These are phyloP conservation scores for Lachnellula hyalina DNA, from an alignment of 2,329 filamentous ascomycete species.

Conservation along the genomic window DNA sequence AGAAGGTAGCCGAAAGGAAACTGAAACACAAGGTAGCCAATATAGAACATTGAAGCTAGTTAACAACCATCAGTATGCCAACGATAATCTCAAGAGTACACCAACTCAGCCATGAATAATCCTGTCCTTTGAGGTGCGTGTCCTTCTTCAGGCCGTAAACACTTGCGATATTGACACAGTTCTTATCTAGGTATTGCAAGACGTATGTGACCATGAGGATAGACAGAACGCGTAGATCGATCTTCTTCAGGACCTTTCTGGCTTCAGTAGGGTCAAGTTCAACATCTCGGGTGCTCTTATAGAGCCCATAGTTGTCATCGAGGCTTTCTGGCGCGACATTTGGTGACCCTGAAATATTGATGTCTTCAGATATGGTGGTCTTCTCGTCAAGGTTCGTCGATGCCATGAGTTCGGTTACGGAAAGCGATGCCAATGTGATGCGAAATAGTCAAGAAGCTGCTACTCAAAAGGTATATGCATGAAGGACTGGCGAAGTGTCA, in stretches of 20 bases:
- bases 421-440: too few species aligned
- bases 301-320: conserved; percentile 33
- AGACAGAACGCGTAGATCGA: conserved; percentile 49
- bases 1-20: conserved; percentile 22
- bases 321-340: conserved; percentile 10
- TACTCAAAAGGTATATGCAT: too few species aligned
- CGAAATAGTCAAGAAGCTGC: too few species aligned
- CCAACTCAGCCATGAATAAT: conserved; percentile 34
- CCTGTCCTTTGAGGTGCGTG: conserved; percentile 41
- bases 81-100: conserved; percentile 11
- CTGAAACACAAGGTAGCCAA: conserved; percentile 23
- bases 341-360: too few species aligned
- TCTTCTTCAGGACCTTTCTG: conserved; percentile 44
- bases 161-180: conserved; percentile 43
- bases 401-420: too few species aligned
- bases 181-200: conserved; percentile 58
- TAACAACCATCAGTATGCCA: conserved; percentile 32
- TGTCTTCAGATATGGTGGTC: too few species aligned
- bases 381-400: too few species aligned
- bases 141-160: conserved; percentile 42
- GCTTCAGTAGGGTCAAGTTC: conserved; percentile 21
- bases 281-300: conserved; percentile 22
- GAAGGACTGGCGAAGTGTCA: too few species aligned
- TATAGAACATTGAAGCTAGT: conserved; percentile 32
- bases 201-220: conserved; percentile 51